Percentiles rank a stretch among this genome's conserved stretches.
Conservation (phyloP, 148 eudicot species). For the Mesembryanthemum crystallinum region DNA sequence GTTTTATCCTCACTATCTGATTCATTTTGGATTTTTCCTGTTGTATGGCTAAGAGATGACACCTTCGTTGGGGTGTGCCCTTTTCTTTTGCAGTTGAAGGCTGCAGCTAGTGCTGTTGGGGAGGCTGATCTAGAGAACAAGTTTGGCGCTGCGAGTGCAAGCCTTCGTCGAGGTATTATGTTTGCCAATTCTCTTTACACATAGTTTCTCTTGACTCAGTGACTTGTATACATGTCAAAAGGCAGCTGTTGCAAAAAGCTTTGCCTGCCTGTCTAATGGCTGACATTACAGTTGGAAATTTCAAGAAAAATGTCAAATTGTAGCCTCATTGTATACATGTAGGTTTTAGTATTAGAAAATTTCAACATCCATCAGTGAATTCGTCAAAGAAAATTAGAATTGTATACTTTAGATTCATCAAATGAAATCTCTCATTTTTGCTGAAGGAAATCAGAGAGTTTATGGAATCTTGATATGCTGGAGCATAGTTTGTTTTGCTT, state of each 20-base stretch:
- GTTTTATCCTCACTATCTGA: no score
- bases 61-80: not conserved
- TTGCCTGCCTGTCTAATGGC: not conserved
- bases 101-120: constrained; percentile 94
- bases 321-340: constrained; percentile 19
- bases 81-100: constrained; percentile 53
- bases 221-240: not conserved
- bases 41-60: not conserved
- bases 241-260: constrained; percentile 2
- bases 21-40: not conserved
- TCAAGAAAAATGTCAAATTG: not conserved
- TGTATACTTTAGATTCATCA: constrained; percentile 15
- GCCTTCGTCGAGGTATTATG: constrained; percentile 97
- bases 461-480: not conserved
- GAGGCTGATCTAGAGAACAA: constrained; percentile 77
- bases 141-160: constrained; percentile 74
- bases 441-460: not conserved
- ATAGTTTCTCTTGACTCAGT: constrained; percentile 26
- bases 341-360: not conserved
- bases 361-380: not conserved
- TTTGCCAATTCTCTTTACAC: constrained; percentile 93
- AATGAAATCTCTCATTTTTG: not conserved
- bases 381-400: constrained; percentile 3
- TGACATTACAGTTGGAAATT: not conserved
- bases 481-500: not conserved